These are phyloP conservation scores for Penicillium daleae DNA, from an alignment of 495 filamentous ascomycete genomes.

Conservation along the genomic window DNA sequence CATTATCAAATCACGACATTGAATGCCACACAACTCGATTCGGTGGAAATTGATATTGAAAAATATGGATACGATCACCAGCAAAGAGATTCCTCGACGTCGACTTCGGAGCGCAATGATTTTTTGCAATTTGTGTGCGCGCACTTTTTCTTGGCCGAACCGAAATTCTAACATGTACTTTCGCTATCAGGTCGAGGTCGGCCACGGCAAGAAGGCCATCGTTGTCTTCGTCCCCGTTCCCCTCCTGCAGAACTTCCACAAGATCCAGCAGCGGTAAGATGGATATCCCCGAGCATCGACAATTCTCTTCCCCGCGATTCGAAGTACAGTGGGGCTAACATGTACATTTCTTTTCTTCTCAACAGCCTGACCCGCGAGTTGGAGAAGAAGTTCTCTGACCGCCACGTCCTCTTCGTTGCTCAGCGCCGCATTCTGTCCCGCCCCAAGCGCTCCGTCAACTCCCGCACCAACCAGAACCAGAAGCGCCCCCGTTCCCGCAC, in stretches of 20 bases:
- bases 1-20: slow-evolving; percentile 13
- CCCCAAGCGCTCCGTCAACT: slow-evolving; percentile 94
- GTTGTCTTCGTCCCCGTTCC: slow-evolving; percentile 99
- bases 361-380: slow-evolving; percentile 96
- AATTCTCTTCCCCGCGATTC: slow-evolving; percentile 4
- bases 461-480: slow-evolving; percentile 90
- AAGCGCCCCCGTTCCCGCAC: slow-evolving; percentile 98
- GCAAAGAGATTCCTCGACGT: slow-evolving; percentile 23
- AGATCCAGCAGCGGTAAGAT: slow-evolving; percentile 95
- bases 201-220: slow-evolving; percentile 99
- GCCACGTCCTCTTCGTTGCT: slow-evolving; percentile 97
- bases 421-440: slow-evolving; percentile 98
- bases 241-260: slow-evolving; percentile 92
- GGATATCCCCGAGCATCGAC: slow-evolving; percentile 7
- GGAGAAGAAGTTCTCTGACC: slow-evolving; percentile 99
- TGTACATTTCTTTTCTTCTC: slow-evolving; percentile 18
- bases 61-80: not conserved
- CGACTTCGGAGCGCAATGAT: slow-evolving; percentile 18
- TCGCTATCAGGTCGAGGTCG: slow-evolving; percentile 86
- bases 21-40: not conserved
- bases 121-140: slow-evolving; percentile 23
- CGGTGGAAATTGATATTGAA: not conserved
- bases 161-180: slow-evolving; percentile 29
- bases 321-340: slow-evolving; percentile 14
- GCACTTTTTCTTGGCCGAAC: slow-evolving; percentile 14